Base-by-base conservation (phyloP, 192 early-diverging fungal genomes). In the Backusella parvicylindrica region DNA sequence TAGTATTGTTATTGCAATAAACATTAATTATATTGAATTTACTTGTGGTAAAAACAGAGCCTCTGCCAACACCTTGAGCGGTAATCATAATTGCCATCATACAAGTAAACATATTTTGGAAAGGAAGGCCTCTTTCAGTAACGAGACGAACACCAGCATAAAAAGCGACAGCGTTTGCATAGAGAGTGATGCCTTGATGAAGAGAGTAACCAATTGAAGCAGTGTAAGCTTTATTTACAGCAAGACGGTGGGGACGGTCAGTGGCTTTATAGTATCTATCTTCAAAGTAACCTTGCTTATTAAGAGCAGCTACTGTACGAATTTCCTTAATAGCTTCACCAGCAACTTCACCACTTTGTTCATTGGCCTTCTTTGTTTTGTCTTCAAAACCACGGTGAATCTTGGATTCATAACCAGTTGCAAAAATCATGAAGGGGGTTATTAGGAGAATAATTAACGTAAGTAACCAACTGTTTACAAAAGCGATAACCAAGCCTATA, bases 251-350 rank as follows among this genome's bases (percentile, higher is more conserved):
- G 1, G 95, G 95, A 15, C 79, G 83, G 1, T 85, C 75, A 68
- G 91, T 91, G 63, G 89, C 89, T 2, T 79, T 78, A 23, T 78
- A 71, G 75, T 92, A 98, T 50, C 84, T 83, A 18, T 81, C 70
- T 70, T 90, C 88, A 77, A 98, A 97, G 28, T 80, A 79, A 23
- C 82, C 76, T 79, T 96, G 90, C 56, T 90, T 88, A 16, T 88
- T 92, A 35, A 98, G 85, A 6, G 94, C 85, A 35, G 92, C 88
- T 28, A 98, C 92, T 1, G 97, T 98, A 60, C 94, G 93, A 32
- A 98, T 92, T 69, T 93, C 91, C 21, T 87, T 80, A 35, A 97
- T 92, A 5, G 94, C 92, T 83, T 98, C 95, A 76, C 88, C 86
- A 30, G 95, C 94, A 70, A 94, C 89, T 80, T 95, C 90, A 70